Evolutionary conservation across 768 basidiomycete species (phyloP).

Genomic region (Psilocybe sp.): DNA sequence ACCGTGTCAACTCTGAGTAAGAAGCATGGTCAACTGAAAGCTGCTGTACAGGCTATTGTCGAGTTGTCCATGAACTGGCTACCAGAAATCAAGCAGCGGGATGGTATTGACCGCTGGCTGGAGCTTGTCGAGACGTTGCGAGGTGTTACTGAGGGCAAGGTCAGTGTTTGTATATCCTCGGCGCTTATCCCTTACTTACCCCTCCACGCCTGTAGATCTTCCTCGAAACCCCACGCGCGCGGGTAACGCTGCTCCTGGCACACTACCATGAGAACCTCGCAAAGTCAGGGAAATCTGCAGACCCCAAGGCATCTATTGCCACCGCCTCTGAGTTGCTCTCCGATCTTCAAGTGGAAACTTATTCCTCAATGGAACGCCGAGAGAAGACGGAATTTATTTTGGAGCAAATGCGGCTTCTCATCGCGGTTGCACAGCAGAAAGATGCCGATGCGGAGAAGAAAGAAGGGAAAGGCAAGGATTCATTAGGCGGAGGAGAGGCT

Average conservation of each 20-base stretch:
- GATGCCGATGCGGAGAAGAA: slow-evolving; percentile 64
- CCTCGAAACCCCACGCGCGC: slow-evolving; percentile 92
- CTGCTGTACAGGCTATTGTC: slow-evolving; percentile 86
- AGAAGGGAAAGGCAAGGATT: slow-evolving; percentile 63
- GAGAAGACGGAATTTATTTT: slow-evolving; percentile 99
- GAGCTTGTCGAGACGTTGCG: slow-evolving; percentile 88
- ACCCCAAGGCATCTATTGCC: slow-evolving; percentile 69
- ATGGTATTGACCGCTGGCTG: slow-evolving; percentile 77
- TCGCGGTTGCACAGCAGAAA: slow-evolving; percentile 73
- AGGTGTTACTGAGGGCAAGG: slow-evolving; percentile 95
- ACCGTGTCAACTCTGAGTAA: slow-evolving; percentile 74
- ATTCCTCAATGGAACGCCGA: slow-evolving; percentile 95
- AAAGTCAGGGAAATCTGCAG: slow-evolving; percentile 37
- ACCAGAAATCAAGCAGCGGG: slow-evolving; percentile 63
- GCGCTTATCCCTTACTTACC: not conserved
- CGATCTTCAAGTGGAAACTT: slow-evolving; percentile 97
- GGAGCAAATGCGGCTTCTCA: slow-evolving; percentile 93
- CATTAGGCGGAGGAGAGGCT: slow-evolving; percentile 68
- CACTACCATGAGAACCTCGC: slow-evolving; percentile 79
- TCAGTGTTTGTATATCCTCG: slow-evolving; percentile 27
- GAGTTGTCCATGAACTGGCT: slow-evolving; percentile 84
- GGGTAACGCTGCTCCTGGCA: slow-evolving; percentile 86
- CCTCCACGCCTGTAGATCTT: slow-evolving; percentile 63
- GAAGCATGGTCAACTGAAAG: slow-evolving; percentile 97
- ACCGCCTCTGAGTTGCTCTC: slow-evolving; percentile 89